phyloP scores from a whole-genome alignment of 2,329 filamentous ascomycete genomes.

The Arachnomyces sp. region DNA sequence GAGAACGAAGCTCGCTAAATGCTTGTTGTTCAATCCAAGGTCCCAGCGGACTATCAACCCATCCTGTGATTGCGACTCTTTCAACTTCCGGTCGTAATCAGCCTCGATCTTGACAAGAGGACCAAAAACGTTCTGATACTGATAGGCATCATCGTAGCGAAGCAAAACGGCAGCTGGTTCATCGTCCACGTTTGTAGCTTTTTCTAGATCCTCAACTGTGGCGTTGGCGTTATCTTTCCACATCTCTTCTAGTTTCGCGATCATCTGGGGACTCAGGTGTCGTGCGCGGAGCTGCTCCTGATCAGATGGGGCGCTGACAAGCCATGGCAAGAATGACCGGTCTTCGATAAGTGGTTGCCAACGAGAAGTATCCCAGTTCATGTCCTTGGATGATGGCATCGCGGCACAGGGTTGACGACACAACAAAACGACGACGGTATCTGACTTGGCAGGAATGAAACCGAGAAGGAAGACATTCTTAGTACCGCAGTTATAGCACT shows the following conservation, averaged over 20 bases:
- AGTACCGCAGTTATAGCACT: constrained; percentile 99
- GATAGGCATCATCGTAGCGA: constrained; percentile 93
- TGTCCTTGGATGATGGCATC: constrained; percentile 92
- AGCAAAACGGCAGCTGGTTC: constrained; percentile 87
- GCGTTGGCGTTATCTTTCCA: constrained; percentile 93
- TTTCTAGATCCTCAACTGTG: constrained; percentile 85
- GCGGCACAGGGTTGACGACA: constrained; percentile 95
- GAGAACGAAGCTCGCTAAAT: constrained; percentile 87
- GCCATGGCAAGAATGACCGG: constrained; percentile 88
- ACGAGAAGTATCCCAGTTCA: constrained; percentile 98
- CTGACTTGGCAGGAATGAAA: constrained; percentile 97
- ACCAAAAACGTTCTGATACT: constrained; percentile 98
- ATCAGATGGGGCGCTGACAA: constrained; percentile 80
- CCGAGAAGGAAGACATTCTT: constrained; percentile 97
- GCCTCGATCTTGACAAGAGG: constrained; percentile 98
- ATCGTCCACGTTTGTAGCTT: constrained; percentile 83
- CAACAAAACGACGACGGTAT: constrained; percentile 92
- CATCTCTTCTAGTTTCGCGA: constrained; percentile 92
- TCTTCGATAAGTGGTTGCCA: constrained; percentile 98
- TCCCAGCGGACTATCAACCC: constrained; percentile 93
- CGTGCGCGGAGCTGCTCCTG: constrained; percentile 92
- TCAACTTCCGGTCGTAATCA: constrained; percentile 97
- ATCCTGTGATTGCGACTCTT: constrained; percentile 96
- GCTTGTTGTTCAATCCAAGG: constrained; percentile 92
- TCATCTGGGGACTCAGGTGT: constrained; percentile 87